phyloP scores from a whole-genome alignment of 306 rosid genomes.

The Castanea sativa region DNA sequence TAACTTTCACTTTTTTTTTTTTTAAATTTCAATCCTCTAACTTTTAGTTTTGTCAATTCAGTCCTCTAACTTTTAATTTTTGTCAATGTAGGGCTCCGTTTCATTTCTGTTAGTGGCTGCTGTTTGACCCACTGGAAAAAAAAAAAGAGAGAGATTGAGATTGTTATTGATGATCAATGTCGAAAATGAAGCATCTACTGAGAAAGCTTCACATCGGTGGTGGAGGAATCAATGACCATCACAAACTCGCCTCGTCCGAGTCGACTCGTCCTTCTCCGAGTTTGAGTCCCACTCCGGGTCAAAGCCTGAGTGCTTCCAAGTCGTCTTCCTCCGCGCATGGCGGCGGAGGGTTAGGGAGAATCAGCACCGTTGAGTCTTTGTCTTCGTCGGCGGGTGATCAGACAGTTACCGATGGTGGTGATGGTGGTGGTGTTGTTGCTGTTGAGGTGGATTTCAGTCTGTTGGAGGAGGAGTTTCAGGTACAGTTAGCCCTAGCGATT shows the following conservation, averaged over 20 bases:
- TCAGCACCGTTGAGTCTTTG: conserved; percentile 32
- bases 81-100: too few relatives aligned
- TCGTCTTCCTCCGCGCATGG: conserved; percentile 4
- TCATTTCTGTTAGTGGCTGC: too few relatives aligned
- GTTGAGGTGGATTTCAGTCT: conserved; percentile 55
- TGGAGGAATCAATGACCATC: conserved; percentile 65
- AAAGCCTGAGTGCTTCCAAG: conserved; percentile 29
- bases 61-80: too few relatives aligned
- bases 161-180: conserved; percentile 71
- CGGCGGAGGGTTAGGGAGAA: conserved; percentile 28
- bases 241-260: conserved; percentile 35
- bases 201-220: conserved; percentile 99
- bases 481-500: conserved; percentile 94
- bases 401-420: conserved; percentile 23
- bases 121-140: neutral
- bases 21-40: too few relatives aligned
- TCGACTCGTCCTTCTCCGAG: conserved; percentile 27
- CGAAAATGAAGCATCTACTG: conserved; percentile 91
- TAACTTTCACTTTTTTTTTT: too few relatives aligned
- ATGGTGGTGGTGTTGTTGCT: neutral
- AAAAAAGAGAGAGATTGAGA: neutral
- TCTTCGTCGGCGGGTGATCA: conserved; percentile 41
- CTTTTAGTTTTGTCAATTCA: too few relatives aligned
- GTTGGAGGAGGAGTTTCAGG: conserved; percentile 95
- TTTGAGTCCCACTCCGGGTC: conserved; percentile 29